phyloP scores from a whole-genome alignment of 768 basidiomycete genomes.

The Boletus edulis region DNA sequence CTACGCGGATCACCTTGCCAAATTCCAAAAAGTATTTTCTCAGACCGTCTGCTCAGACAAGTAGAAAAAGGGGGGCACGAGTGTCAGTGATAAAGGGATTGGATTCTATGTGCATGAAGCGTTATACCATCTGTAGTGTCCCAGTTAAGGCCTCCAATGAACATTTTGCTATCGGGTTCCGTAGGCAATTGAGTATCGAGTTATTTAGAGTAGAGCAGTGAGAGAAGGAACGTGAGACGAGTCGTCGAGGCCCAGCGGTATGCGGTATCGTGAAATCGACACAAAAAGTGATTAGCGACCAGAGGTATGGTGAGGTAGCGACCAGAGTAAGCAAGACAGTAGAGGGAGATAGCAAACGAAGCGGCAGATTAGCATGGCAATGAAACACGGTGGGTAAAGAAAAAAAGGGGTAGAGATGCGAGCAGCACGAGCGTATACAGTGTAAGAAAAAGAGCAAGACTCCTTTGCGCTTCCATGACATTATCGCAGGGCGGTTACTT shows the following conservation, averaged over 20 bases:
- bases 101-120: conserved; percentile 24
- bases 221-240: conserved; percentile 26
- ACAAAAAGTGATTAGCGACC: conserved; percentile 35
- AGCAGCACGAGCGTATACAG: conserved; percentile 18
- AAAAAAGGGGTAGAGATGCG: conserved; percentile 8
- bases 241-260: conserved; percentile 35
- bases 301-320: conserved; percentile 34
- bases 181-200: conserved; percentile 30
- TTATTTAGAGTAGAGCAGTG: conserved; percentile 28
- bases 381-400: conserved; percentile 20
- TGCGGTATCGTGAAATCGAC: conserved; percentile 35
- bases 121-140: conserved; percentile 84
- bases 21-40: conserved; percentile 77
- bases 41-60: conserved; percentile 49
- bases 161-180: conserved; percentile 71
- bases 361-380: conserved; percentile 29
- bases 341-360: conserved; percentile 24
- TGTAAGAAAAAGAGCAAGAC: conserved; percentile 12
- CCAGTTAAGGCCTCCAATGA: conserved; percentile 90
- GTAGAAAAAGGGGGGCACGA: conserved; percentile 13
- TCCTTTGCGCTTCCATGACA: conserved; percentile 27
- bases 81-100: conserved; percentile 25
- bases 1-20: conserved; percentile 54
- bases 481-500: conserved; percentile 16
- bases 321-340: conserved; percentile 30